Conservation (phyloP, 2,329 filamentous ascomycete genomes). For the Fusarium sp. region DNA sequence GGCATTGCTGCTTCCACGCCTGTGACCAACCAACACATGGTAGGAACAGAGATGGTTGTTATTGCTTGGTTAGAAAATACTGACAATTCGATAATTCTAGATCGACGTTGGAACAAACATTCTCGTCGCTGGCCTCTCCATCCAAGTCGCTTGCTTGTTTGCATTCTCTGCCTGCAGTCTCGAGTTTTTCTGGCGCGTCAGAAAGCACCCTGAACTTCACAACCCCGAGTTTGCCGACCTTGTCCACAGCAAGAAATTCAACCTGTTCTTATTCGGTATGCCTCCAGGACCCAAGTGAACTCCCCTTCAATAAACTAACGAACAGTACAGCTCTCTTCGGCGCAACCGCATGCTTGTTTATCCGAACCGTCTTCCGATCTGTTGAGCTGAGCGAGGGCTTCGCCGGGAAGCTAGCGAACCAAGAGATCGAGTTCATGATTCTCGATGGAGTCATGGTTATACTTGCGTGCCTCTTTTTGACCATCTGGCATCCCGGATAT, state of each 20-base stretch:
- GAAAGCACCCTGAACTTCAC: conserved; percentile 13
- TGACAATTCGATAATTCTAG: background rate
- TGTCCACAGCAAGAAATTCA: conserved; percentile 20
- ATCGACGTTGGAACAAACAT: conserved; percentile 32
- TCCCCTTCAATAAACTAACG: background rate
- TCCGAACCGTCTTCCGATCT: conserved; percentile 31
- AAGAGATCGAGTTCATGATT: conserved; percentile 34
- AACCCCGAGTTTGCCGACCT: conserved; percentile 26
- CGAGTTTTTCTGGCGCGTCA: conserved; percentile 32
- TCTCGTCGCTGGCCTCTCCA: conserved; percentile 33
- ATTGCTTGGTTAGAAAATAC: background rate
- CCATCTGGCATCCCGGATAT: conserved; percentile 24
- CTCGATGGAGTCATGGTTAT: conserved; percentile 38
- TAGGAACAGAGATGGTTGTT: background rate
- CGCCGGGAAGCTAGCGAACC: conserved; percentile 28
- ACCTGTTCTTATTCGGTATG: conserved; percentile 23
- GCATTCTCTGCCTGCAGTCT: conserved; percentile 31
- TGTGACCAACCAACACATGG: conserved; percentile 22
- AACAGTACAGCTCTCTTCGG: conserved; percentile 9
- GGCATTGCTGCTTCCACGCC: conserved; percentile 34
- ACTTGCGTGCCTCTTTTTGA: conserved; percentile 20
- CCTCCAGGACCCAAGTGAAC: background rate
- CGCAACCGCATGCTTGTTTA: conserved; percentile 17
- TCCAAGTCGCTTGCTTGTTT: conserved; percentile 30
- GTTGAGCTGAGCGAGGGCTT: conserved; percentile 33